A percentile compares a stretch with the other conserved stretches of the same genome.
Evolutionary conservation across 306 rosid genomes (phyloP).

Genomic region (Prunus persica): Prunus_persica_NCBIv2 NC_034015.1:15926001-15926500

Average conservation of each 20-base stretch:
- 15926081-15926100: slow-evolving; percentile 93
- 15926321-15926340: slow-evolving; percentile 17
- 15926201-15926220: slow-evolving; percentile 98
- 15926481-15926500: neutral
- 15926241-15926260: slow-evolving; percentile 45
- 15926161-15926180: slow-evolving; percentile 63
- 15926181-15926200: slow-evolving; percentile 54
- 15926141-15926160: slow-evolving; percentile 84
- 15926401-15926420: slow-evolving; percentile 78
- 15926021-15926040: slow-evolving; percentile 63
- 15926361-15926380: slow-evolving; percentile 24
- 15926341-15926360: slow-evolving; percentile 27
- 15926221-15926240: slow-evolving; percentile 80
- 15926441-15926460: slow-evolving; percentile 14
- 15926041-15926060: slow-evolving; percentile 55
- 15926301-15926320: slow-evolving; percentile 34
- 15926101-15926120: slow-evolving; percentile 61
- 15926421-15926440: slow-evolving; percentile 33
- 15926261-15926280: slow-evolving; percentile 42
- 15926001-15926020: slow-evolving; percentile 72
- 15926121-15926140: slow-evolving; percentile 62
- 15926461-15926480: slow-evolving; percentile 15
- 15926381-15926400: slow-evolving; percentile 38
- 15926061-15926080: slow-evolving; percentile 75
- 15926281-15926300: slow-evolving; percentile 31